Evolutionary conservation across 257 asterid genomes (phyloP), one percentile per base, ranked within the genome.

Genomic region (Forsythia viridissima): DNA sequence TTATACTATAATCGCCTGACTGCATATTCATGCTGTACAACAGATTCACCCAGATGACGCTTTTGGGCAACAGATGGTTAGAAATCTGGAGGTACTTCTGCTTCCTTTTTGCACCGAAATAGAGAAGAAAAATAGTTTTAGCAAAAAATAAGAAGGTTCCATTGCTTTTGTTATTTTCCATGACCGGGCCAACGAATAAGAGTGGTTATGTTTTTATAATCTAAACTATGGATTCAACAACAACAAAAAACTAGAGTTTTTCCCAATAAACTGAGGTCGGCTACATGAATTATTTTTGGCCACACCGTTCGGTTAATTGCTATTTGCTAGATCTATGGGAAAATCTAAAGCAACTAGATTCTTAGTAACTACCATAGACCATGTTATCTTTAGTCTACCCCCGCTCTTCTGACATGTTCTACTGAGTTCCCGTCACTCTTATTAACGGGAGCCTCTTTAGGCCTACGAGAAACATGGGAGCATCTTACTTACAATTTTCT

Each of bases 1-100:
- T 77, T 69, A 59, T 6, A 12, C 76, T 76, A 36, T 70, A 63
- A 38, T 73, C 48, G 40, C 70, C 72, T 80, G 77, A 76, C 39
- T 66, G 71, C 70, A 81, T 52, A 36, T 69, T 70, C 81, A 20
- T 70, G 79, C 70, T 70, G 67, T 77, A 74, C 67, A 41, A 78
- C 86, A 96, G 99, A 96, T 96, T 83, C 99, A 71, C 85, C 99
- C 99, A 30, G 89, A 96, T 77, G 99, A 96, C 85, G 98, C 99
- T 46, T 96, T 96, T 86, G 99, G 99, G 76, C 93, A 92, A 86
- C 99, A 96, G 80, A 96, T 96, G 99, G 90, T 96, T 69, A 90
- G 85, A 85, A 96, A 96, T 83, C 89, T 96, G 86, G 99, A 96
- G 99, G 99, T 96, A 88, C 46, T 71, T 30, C 70, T 75, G 55